These are phyloP conservation scores for Xylaria sp. DNA, from an alignment of 2,329 filamentous ascomycete genomes.

Conservation along the genomic window DNA sequence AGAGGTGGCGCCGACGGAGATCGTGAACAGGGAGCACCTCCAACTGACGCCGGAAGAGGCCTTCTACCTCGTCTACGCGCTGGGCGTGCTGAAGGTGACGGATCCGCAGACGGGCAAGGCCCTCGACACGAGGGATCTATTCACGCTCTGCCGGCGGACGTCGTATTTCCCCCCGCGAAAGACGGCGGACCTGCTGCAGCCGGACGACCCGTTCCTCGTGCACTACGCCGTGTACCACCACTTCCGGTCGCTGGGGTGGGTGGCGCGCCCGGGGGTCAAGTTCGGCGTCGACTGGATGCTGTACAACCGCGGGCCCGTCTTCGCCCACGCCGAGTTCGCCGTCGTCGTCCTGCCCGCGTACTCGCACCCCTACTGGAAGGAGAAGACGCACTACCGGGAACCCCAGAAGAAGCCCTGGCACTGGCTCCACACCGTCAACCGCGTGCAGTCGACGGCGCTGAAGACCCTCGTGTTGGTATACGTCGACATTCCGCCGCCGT, in stretches of 20 bases:
- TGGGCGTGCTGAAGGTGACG: slow-evolving; percentile 72
- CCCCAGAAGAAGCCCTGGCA: slow-evolving; percentile 65
- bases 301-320: slow-evolving; percentile 90
- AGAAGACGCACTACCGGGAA: slow-evolving; percentile 54
- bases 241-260: slow-evolving; percentile 94
- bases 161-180: slow-evolving; percentile 68
- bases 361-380: slow-evolving; percentile 71
- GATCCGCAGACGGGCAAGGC: slow-evolving; percentile 49
- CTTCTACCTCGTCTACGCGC: slow-evolving; percentile 82
- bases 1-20: slow-evolving; percentile 20
- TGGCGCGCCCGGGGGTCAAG: slow-evolving; percentile 88
- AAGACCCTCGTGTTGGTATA: slow-evolving; percentile 91
- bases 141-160: slow-evolving; percentile 68
- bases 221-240: slow-evolving; percentile 94
- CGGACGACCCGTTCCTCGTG: slow-evolving; percentile 83
- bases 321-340: slow-evolving; percentile 93
- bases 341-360: slow-evolving; percentile 84
- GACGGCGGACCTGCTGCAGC: slow-evolving; percentile 55
- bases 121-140: slow-evolving; percentile 59
- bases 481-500: slow-evolving; percentile 81
- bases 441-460: slow-evolving; percentile 84
- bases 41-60: slow-evolving; percentile 89
- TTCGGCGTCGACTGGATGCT: slow-evolving; percentile 95
- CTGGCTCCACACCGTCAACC: slow-evolving; percentile 86
- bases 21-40: slow-evolving; percentile 74